Conservation (phyloP, 2,329 filamentous ascomycete species). For the Talaromyces sp. region DNA sequence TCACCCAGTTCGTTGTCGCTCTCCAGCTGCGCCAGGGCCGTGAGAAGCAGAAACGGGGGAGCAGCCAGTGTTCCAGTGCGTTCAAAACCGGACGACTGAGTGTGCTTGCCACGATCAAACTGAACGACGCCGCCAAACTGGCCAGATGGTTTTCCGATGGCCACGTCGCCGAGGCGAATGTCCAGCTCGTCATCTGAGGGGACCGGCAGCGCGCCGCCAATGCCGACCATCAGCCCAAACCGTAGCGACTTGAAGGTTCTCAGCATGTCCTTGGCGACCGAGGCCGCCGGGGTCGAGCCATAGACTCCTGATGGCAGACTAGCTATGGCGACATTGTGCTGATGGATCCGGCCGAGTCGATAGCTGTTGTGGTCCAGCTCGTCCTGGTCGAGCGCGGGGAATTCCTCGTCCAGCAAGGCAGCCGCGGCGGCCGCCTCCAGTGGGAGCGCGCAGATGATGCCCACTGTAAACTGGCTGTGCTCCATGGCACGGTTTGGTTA, state of each 20-base stretch:
- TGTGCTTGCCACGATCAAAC: constrained; percentile 17
- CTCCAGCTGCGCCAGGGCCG: neutral
- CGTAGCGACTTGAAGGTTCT: constrained; percentile 1
- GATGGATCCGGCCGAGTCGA: neutral
- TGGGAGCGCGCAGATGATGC: constrained; percentile 7
- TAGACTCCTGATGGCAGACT: constrained; percentile 12
- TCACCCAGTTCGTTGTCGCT: neutral
- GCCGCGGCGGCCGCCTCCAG: constrained; percentile 14
- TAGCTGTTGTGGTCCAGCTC: constrained; percentile 3
- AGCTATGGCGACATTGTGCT: neutral
- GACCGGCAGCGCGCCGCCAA: neutral
- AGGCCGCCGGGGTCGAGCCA: neutral
- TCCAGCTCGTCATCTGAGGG: neutral
- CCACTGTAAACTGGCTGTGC: neutral
- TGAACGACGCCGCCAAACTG: constrained; percentile 13
- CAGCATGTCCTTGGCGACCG: constrained; percentile 4
- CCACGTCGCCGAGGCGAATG: constrained; percentile 4
- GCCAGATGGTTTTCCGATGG: constrained; percentile 7
- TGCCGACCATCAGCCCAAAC: constrained; percentile 4
- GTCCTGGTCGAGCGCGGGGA: neutral
- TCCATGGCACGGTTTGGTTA: no score
- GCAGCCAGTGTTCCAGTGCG: neutral
- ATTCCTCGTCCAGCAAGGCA: constrained; percentile 3
- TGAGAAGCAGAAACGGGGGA: neutral
- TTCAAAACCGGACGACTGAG: constrained; percentile 4